Percentiles rank a stretch among this genome's conserved stretches.
Conservation (phyloP, 148 eudicot genomes). For the Heliamphora exappendiculata region DNA sequence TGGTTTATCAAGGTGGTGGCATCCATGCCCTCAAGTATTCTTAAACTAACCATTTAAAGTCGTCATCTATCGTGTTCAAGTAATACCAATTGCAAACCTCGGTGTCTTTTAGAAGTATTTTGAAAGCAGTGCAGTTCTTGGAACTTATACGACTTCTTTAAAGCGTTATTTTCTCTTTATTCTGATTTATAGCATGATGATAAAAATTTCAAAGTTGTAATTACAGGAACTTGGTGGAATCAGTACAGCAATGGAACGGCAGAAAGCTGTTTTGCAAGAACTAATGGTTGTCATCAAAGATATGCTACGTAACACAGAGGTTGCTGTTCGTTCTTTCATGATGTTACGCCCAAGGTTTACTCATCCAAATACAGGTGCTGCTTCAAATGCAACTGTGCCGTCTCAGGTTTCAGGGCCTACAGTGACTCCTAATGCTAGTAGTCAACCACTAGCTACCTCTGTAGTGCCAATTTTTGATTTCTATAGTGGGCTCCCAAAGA, state of each 20-base stretch:
- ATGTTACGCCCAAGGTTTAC: slow-evolving; percentile 81
- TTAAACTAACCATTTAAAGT: background rate
- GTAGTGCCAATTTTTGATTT: slow-evolving; percentile 61
- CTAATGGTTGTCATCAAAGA: slow-evolving; percentile 65
- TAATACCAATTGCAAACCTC: background rate
- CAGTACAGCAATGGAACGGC: slow-evolving; percentile 73
- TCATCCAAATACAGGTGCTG: slow-evolving; percentile 48
- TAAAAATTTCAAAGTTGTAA: background rate
- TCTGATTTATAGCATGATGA: slow-evolving; percentile 7
- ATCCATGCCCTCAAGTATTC: background rate
- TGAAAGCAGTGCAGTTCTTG: background rate
- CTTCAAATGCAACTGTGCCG: slow-evolving; percentile 37
- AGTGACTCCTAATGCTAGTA: slow-evolving; percentile 22
- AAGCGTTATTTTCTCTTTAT: background rate
- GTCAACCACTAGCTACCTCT: slow-evolving; percentile 43
- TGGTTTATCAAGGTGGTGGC: background rate
- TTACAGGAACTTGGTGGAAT: slow-evolving; percentile 89
- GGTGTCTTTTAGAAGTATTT: background rate
- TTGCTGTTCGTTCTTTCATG: slow-evolving; percentile 85
- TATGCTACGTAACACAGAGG: slow-evolving; percentile 80
- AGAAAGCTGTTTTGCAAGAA: slow-evolving; percentile 71
- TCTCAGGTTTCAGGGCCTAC: slow-evolving; percentile 53
- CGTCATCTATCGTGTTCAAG: background rate
- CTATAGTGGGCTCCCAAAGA: slow-evolving; percentile 77
- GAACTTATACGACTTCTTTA: background rate